phyloP scores from a whole-genome alignment of 805 yeast species.

The Wickerhamiella kurtzmanii region DNA sequence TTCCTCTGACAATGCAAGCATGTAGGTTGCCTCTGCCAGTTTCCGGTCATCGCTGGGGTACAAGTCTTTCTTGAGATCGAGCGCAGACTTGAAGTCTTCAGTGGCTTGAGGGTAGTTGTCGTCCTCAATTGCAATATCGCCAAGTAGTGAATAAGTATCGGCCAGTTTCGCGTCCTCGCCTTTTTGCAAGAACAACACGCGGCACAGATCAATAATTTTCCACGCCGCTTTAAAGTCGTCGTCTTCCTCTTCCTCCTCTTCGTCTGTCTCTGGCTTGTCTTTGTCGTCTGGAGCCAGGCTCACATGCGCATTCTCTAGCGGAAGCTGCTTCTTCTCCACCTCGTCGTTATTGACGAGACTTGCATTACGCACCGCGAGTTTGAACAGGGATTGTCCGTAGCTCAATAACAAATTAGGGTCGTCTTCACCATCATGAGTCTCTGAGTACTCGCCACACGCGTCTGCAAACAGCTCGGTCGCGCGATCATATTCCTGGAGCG shows the following conservation, averaged over 20 bases:
- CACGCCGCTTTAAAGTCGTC: slow-evolving; percentile 73
- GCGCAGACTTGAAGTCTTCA: slow-evolving; percentile 47
- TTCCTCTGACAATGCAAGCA: slow-evolving; percentile 66
- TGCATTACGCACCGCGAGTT: slow-evolving; percentile 57
- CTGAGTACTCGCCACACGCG: slow-evolving; percentile 39
- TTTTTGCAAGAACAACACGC: slow-evolving; percentile 46
- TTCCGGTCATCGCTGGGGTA: slow-evolving; percentile 41
- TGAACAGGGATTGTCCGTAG: slow-evolving; percentile 72
- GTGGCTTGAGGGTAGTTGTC: slow-evolving; percentile 70
- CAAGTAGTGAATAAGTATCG: slow-evolving; percentile 64
- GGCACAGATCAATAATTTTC: slow-evolving; percentile 55
- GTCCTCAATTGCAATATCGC: slow-evolving; percentile 81
- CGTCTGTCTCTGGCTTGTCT: slow-evolving; percentile 20
- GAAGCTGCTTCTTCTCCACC: slow-evolving; percentile 17
- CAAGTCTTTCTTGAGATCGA: slow-evolving; percentile 40
- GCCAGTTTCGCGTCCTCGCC: slow-evolving; percentile 39
- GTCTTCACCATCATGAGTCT: slow-evolving; percentile 41
- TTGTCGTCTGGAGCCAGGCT: slow-evolving; percentile 13
- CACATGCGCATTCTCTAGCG: slow-evolving; percentile 14
- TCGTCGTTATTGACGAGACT: slow-evolving; percentile 56
- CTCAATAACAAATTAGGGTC: slow-evolving; percentile 57
- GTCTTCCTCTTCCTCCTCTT: slow-evolving; percentile 33
- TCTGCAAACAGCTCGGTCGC: neutral
- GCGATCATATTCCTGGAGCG: neutral
- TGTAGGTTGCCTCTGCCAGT: slow-evolving; percentile 69